Percentiles rank a stretch among this genome's conserved stretches.
phyloP scores from a whole-genome alignment of 75 land plant species.

The Larix kaempferi region DNA sequence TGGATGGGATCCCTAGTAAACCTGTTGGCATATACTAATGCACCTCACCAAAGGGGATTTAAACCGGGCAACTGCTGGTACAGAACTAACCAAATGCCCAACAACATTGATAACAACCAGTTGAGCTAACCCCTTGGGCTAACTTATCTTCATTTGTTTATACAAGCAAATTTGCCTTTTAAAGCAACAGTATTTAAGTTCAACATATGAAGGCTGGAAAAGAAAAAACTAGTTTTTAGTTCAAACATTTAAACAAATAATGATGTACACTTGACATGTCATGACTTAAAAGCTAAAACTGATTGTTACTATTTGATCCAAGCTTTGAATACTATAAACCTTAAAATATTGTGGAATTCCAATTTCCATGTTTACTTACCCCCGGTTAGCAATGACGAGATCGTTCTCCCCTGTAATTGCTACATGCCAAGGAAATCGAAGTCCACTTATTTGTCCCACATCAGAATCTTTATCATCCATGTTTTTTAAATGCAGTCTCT shows the following conservation, averaged over 20 bases:
- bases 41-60: no score
- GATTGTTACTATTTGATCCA: not conserved
- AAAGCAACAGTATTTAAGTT: not conserved
- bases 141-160: no score
- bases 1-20: no score
- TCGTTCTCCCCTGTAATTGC: conserved; percentile 25
- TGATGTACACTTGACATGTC: not conserved
- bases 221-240: not conserved
- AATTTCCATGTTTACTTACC: conserved; percentile 28
- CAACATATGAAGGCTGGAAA: not conserved
- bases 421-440: conserved; percentile 67
- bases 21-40: no score
- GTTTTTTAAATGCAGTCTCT: conserved; percentile 37
- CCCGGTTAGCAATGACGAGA: conserved; percentile 39
- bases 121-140: no score
- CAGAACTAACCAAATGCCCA: no score
- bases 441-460: conserved; percentile 15
- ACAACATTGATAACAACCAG: no score
- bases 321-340: not conserved
- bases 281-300: no score
- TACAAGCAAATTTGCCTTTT: not conserved
- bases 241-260: not conserved
- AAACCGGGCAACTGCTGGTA: no score
- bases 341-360: no score
- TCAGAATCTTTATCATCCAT: conserved; percentile 10